Base-by-base conservation (phyloP, 176 grass and related monocot genomes). In the Paspalum vaginatum region DNA sequence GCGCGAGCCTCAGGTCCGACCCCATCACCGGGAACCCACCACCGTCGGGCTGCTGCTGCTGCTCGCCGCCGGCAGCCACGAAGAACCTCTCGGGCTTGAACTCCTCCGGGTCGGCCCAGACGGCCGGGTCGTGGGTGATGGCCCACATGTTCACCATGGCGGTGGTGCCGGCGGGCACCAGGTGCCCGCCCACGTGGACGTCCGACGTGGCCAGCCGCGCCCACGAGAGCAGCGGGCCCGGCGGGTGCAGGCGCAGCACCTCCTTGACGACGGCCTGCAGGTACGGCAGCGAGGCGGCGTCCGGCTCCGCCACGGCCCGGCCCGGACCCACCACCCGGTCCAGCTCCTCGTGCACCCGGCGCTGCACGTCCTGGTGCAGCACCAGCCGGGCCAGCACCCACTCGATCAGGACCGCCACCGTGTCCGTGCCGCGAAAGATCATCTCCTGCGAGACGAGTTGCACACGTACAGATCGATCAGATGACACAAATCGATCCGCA, bases 101-200 rank as follows among this genome's bases (percentile, higher is more conserved):
- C 85, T 79, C 80, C 1, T 27, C 3, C 15, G 94, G 83, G 8
- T 87, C 50, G 0, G 44, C 0, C 94, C 94, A 97, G 0, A 97
- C 58, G 55, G 42, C 3, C 0, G 85, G 80, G 74, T 97, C 90
- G 2, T 81, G 90, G 12, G 94, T 83, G 9, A 97, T 97, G 76
- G 90, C 94, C 94, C 94, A 97, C 94, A 97, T 97, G 88, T 97
- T 97, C 11, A 97, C 94, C 88, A 97, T 91, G 26, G 88, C 91
- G 8, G 88, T 93, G 49, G 94, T 97, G 6, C 94, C 94, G 0
- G 83, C 80, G 5, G 94, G 94, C 0, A 97, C 21, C 2, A 85
- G 56, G 37, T 42, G 5, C 3, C 91, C 91, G 51, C 53, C 88
- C 0, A 93, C 78, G 20, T 43, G 38, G 2, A 70, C 86, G 51